Evolutionary conservation across 2,329 filamentous ascomycete species (phyloP), one percentile per base, ranked within the genome.

Genomic region (Ceratocystis eucalypticola): DNA sequence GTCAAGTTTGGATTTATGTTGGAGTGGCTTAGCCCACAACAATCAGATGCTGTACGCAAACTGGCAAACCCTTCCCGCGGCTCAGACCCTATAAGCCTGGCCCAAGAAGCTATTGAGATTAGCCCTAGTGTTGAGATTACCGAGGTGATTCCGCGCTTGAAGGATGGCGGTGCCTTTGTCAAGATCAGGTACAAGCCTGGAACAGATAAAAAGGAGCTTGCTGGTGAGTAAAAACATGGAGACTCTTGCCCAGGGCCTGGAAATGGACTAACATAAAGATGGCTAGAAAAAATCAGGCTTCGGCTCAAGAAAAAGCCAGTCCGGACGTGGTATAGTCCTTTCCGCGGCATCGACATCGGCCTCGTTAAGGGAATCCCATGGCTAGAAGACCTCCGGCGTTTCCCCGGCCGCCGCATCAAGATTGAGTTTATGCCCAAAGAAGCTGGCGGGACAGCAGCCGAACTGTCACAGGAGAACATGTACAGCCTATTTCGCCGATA

Each of bases 121-220:
- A 80, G 80, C 8, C 71, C 87, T 1, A 79, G 83, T 0, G 78
- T 96, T 61, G 85, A 87, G 67, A 84, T 96, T 61, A 89, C 86
- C 2, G 88, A 96, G 72, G 87, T 96, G 17, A 75, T 96, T 20
- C 91, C 92, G 0, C 83, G 91, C 2, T 79, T 95, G 33, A 92
- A 95, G 71, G 94, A 99, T 73, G 94, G 94, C 17, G 94, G 94
- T 12, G 91, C 90, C 0, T 97, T 95, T 74, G 86, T 97, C 74
- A 96, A 95, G 74, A 91, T 95, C 73, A 82, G 81, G 17, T 83
- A 80, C 65, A 75, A 77, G 48, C 68, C 74, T 0, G 74, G 73
- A 10, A 71, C 77, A 8, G 73, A 76, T 3, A 72, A 76, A 2
- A 73, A 76, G 61, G 71, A 79, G 61, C 72, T 81, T 61, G 79